Conservation (phyloP, 2,329 filamentous ascomycete genomes). For the Ceratocystis smalleyi region DNA sequence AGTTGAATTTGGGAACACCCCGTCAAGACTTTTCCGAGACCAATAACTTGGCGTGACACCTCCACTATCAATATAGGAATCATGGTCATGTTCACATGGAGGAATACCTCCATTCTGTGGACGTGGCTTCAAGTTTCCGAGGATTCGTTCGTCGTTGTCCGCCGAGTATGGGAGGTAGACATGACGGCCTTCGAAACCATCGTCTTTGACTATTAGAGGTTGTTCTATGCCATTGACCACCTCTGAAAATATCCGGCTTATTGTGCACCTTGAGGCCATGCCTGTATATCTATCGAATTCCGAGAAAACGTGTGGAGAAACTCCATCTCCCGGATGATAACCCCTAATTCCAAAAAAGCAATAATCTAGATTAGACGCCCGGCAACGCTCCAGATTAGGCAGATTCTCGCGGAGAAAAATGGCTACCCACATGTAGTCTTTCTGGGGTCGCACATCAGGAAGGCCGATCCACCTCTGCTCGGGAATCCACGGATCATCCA, state of each 20-base stretch:
- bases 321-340: background rate
- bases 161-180: background rate
- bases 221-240: slow-evolving; percentile 12
- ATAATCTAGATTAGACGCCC: slow-evolving; percentile 31
- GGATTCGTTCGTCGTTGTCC: background rate
- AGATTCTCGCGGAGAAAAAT: slow-evolving; percentile 26
- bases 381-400: slow-evolving; percentile 28
- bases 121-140: background rate
- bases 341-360: slow-evolving; percentile 20
- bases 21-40: background rate
- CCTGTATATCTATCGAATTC: background rate
- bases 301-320: background rate
- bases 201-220: background rate
- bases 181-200: background rate
- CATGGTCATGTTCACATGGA: background rate
- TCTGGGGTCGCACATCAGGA: slow-evolving; percentile 28
- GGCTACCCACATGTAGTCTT: slow-evolving; percentile 29
- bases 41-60: background rate
- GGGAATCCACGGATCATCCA: slow-evolving; percentile 15
- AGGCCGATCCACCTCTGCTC: slow-evolving; percentile 32
- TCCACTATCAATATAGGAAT: background rate
- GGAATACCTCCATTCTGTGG: background rate
- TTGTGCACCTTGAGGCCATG: background rate
- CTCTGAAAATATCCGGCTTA: slow-evolving; percentile 11
- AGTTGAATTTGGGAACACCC: background rate